Percentiles rank a stretch among this genome's conserved stretches.
Conservation (phyloP, 164 flowering plant species). For the Santalum album region DNA sequence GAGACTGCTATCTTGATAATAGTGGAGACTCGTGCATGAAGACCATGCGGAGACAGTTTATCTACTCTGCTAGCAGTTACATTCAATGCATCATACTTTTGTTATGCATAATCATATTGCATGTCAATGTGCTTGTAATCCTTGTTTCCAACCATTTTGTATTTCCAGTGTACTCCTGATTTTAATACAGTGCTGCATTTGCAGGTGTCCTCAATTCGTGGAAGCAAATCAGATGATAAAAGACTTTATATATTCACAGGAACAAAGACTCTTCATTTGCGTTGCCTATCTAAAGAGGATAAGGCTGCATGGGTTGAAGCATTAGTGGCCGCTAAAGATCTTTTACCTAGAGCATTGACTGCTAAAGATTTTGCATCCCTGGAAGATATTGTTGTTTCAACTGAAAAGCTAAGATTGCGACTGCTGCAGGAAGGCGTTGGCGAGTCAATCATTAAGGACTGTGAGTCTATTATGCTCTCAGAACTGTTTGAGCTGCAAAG, state of each 20-base stretch:
- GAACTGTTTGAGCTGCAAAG: constrained; percentile 72
- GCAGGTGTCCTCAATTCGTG: constrained; percentile 94
- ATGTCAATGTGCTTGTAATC: not conserved
- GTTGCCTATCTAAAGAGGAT: constrained; percentile 75
- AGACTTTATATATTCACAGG: constrained; percentile 90
- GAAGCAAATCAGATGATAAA: constrained; percentile 93
- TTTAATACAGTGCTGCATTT: constrained; percentile 11
- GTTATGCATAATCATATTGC: no score
- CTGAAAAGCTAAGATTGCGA: constrained; percentile 69
- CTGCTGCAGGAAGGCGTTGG: constrained; percentile 65
- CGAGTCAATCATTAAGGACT: constrained; percentile 62
- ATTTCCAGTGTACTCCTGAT: constrained; percentile 4
- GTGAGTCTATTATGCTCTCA: constrained; percentile 76
- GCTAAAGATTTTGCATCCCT: constrained; percentile 62
- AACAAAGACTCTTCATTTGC: constrained; percentile 91
- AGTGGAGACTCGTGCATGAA: no score
- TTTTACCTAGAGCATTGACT: constrained; percentile 61
- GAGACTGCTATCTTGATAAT: no score
- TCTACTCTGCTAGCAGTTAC: no score
- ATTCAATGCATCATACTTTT: no score
- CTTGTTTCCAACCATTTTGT: not conserved
- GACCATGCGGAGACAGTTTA: no score
- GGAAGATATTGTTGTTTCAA: constrained; percentile 71
- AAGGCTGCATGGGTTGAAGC: constrained; percentile 90
- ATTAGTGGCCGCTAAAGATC: constrained; percentile 71